Evolutionary conservation across 495 filamentous ascomycete genomes (phyloP), one percentile per base, ranked within the genome.

Genomic region (Lophium mytilinum): DNA sequence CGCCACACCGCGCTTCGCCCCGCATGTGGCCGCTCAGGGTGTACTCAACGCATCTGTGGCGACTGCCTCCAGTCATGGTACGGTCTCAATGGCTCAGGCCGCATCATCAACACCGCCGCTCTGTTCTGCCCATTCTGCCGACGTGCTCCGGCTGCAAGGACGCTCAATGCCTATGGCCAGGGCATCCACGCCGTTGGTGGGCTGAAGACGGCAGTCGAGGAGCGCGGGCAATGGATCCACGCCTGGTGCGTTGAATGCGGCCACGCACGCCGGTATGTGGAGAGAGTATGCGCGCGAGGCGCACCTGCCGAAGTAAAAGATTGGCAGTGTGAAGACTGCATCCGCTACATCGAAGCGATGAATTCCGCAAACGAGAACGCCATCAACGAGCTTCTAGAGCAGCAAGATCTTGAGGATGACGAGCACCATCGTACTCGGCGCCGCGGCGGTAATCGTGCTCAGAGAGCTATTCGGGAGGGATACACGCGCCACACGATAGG

Each of bases 101-200:
- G 53, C 4, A 61, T 74, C 0, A 68, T 78, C 67, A 75, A 76
- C 60, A 65, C 66, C 2, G 69, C 71, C 0, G 73, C 75, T 14
- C 69, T 75, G 24, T 34, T 37, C 0, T 76, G 75, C 51, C 73
- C 74, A 3, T 76, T 77, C 61, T 76, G 75, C 51, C 65, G 75
- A 30, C 65, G 73, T 10, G 50, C 50, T 21, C 73, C 73, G 1
- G 58, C 64, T n/a, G 50, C 67, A 8, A 64, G 61, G 36, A 68
- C 64, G 7, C 52, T 75, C 5, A 36, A 58, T 9, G 66, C 60
- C 21, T 69, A 69, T 48, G 50, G 50, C 36, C 37, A 15, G 34
- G 57, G 56, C 0, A 49, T 59, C 11, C 61, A 58, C 14, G 48
- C 52, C 1, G 53, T 74, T 12, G 63, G 58, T 0, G 64, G 64